Base-by-base conservation (phyloP, 371 early-diverging fungal species). In the Saksenaea vasiformis region DNA sequence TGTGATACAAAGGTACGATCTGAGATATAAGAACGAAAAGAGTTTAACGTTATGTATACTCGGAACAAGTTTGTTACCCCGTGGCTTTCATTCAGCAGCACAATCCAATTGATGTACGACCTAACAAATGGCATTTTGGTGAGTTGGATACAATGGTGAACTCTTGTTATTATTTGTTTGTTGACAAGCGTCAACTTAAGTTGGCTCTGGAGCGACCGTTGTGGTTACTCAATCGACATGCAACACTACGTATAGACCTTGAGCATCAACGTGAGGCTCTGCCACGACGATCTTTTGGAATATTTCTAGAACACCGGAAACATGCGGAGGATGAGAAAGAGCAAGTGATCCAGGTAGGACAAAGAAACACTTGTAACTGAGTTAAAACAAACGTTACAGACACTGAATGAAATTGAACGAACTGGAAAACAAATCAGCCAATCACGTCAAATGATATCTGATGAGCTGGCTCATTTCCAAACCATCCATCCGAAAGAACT, bases 401-500 rank as follows among this genome's bases (percentile, higher is more conserved):
- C 70, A n/a, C 72, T 76, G 56, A 60, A 69, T 24, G 68, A 77
- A 57, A 47, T 74, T 31, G 70, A 73, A 57, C 70, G 72, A 26
- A 61, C 66, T 4, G 75, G 73, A 19, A 59, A 71, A 54, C 73
- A 78, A 63, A 75, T 81, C 10, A 60, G 66, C 44, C 69, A 77
- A 66, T 75, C 77, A 26, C 82, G 78, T 57, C 75, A 73, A 59
- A 67, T 71, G 61, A 66, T 81, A 31, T 77, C 79, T 8, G 82
- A 81, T 61, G 82, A 81, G 62, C 56, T 81, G 60, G 78, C 77
- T 1, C 77, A 78, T 51, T 74, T 77, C 44, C 82, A 81, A 60
- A 60, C 59, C 10, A 58, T 69, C 1, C 82, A 77, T 43, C 65
- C 79, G 35, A 55, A 60, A 19, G 47, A 70, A 31, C 60, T 78